phyloP scores from a whole-genome alignment of 2,329 filamentous ascomycete species.

The Sclerotinia minor region DNA sequence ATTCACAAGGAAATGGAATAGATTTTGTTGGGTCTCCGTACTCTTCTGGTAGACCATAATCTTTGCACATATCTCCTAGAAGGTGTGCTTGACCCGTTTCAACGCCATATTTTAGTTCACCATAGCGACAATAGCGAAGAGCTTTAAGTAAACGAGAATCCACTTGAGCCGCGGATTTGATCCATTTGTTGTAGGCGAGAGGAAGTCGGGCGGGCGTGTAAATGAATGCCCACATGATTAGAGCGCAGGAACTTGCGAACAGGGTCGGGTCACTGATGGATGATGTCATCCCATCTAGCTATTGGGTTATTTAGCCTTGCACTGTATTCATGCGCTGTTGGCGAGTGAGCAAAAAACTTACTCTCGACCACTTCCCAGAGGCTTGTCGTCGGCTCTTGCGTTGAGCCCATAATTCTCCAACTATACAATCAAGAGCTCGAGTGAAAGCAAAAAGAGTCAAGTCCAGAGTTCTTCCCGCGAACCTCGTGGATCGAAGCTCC shows the following conservation, averaged over 20 bases:
- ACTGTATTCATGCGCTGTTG: not conserved
- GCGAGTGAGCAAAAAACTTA: not conserved
- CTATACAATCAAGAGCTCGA: slow-evolving; percentile 69
- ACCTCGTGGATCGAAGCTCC: slow-evolving; percentile 38
- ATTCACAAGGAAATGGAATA: slow-evolving; percentile 76
- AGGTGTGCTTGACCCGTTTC: slow-evolving; percentile 70
- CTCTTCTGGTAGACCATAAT: slow-evolving; percentile 65
- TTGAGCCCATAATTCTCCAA: slow-evolving; percentile 64
- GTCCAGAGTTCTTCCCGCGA: slow-evolving; percentile 74
- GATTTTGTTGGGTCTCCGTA: slow-evolving; percentile 67
- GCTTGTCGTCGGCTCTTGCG: slow-evolving; percentile 49
- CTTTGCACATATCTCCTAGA: slow-evolving; percentile 69
- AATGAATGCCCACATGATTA: slow-evolving; percentile 90
- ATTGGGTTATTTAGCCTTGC: not conserved
- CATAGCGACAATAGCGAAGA: slow-evolving; percentile 64
- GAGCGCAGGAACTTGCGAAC: slow-evolving; percentile 69
- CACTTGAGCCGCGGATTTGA: slow-evolving; percentile 72
- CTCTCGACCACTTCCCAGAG: slow-evolving; percentile 48
- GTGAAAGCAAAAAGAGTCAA: slow-evolving; percentile 76
- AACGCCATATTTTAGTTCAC: slow-evolving; percentile 68
- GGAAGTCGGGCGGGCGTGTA: slow-evolving; percentile 72
- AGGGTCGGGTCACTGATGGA: slow-evolving; percentile 63
- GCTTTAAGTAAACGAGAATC: slow-evolving; percentile 73
- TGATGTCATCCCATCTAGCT: slow-evolving; percentile 44
- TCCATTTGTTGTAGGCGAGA: slow-evolving; percentile 76